Base-by-base conservation (phyloP, 1,139 yeast species). In the Kluyveromyces sp. region DNA sequence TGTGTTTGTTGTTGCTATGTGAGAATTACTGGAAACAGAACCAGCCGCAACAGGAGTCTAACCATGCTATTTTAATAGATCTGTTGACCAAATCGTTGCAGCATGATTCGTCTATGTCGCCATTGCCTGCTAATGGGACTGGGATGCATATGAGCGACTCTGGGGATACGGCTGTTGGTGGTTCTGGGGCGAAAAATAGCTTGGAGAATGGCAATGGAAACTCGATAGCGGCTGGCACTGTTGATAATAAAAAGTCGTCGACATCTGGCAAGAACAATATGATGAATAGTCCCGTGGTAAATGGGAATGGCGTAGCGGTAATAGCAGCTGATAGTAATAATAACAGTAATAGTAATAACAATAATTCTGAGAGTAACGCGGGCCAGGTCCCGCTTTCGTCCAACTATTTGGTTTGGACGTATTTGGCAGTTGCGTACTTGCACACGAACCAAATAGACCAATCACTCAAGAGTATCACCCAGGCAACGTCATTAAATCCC, bases 61-160 rank as follows among this genome's bases (percentile, higher is more conserved):
- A 42, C 34, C 56, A 51, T 34, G 48, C 50, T 33, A 48, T 49
- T 30, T 55, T 53, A 2, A 41, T 57, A 25, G 54, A 52, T 40
- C 39, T 52, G 30, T 41, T 53, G 37, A 46, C 51, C 15, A 48
- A 49, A 30, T 50, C 55, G 33, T 35, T 41, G 25, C 43, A 41
- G 43, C 37, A 41, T n/a, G 43, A 41, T 25, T 27, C 43, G 27
- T 4, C 43, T 3, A 8, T 15, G 3, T 33, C 35, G 28, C 34
- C 34, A 10, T 33, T 33, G 34, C 5, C 15, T 6, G 5, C 15
- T 33, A 15, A 15, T 15, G 21, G 33, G 10, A 10, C 8, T 40
- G 50, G 8, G 46, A 48, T 31, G 37, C 37, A 15, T 7, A 7
- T 34, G 37, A 21, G 25, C 25, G 37, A 7, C 21, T 7, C 25